Evolutionary conservation across 2,329 filamentous ascomycete genomes (phyloP), one percentile per base, ranked within the genome.

Genomic region (Aureobasidium mangrovei): DNA sequence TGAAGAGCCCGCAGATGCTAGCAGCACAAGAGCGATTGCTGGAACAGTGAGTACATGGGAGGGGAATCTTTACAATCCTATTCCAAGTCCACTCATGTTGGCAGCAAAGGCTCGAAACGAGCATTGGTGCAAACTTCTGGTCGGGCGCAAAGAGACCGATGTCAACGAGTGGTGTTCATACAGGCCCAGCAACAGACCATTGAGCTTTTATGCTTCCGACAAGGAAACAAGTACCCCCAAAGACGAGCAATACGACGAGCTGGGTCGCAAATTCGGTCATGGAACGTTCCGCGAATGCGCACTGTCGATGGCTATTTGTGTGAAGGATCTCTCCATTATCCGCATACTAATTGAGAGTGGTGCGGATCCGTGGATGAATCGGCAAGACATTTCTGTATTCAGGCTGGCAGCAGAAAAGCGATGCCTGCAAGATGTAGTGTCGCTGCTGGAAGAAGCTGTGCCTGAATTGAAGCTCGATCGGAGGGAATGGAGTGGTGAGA

Each of bases 101-200:
- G 49, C 49, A 12, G 49, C 40, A 8, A 43, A 43, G 31, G 31
- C 26, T 10, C 39, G 26, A 27, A 53, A 53, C 8, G 49, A 53
- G 27, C 31, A 38, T 10, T 53, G 49, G 49, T 43, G 40, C n/a
- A 36, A 32, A 7, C 18, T 36, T 5, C 10, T 53, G 4, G 6
- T 53, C 4, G 7, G 12, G 9, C 39, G 26, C 5, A 40, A 44
- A 6, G 39, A 43, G 7, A 53, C 40, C 1, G 49, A 53, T 4
- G 7, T 44, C 36, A 43, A 53, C 8, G 49, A 53, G 26, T 53
- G 49, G 49, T 53, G 49, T 12, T 53, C 18, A 7, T 53, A 53
- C 26, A 44, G 12, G 26, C 39, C 49, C 3, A 53, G 10, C 40
- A 43, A 12, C 26, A 53, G 49, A 31, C 49, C 40, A 4, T 28